Percentiles rank a stretch among this genome's conserved stretches.
phyloP scores from a whole-genome alignment of 2,329 filamentous ascomycete species.

The Cladosporium sp. region DNA sequence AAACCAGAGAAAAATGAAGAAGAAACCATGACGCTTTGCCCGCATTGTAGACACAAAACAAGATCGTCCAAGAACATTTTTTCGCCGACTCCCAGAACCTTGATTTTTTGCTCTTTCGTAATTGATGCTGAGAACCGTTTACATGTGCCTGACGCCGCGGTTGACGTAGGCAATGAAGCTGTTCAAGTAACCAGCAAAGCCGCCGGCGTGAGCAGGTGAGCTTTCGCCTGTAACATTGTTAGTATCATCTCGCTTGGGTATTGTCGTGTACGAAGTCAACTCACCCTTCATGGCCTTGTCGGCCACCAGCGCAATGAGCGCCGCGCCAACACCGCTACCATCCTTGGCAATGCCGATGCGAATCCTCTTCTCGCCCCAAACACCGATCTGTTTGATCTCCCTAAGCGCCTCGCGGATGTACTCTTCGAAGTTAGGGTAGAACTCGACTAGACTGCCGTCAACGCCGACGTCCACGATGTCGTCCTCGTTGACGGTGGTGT shows the following conservation, averaged over 20 bases:
- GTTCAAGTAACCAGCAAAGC: slow-evolving; percentile 4
- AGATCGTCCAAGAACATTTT: background rate
- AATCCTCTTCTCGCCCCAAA: slow-evolving; percentile 75
- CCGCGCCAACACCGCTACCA: slow-evolving; percentile 90
- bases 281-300: slow-evolving; percentile 47
- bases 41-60: background rate
- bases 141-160: slow-evolving; percentile 17
- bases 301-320: slow-evolving; percentile 87
- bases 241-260: background rate
- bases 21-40: slow-evolving; percentile 6
- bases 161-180: slow-evolving; percentile 19
- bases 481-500: slow-evolving; percentile 42
- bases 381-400: slow-evolving; percentile 72
- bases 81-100: slow-evolving; percentile 3
- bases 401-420: slow-evolving; percentile 80
- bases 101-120: background rate
- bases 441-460: slow-evolving; percentile 89
- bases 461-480: slow-evolving; percentile 87
- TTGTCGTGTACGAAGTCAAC: background rate
- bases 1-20: background rate
- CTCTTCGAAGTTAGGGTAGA: slow-evolving; percentile 88
- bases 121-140: background rate
- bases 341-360: slow-evolving; percentile 96
- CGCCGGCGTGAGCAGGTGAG: background rate
- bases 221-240: background rate